These are phyloP conservation scores for Brassica carinata DNA, from an alignment of 345 rosid species.

Conservation along the genomic window DNA sequence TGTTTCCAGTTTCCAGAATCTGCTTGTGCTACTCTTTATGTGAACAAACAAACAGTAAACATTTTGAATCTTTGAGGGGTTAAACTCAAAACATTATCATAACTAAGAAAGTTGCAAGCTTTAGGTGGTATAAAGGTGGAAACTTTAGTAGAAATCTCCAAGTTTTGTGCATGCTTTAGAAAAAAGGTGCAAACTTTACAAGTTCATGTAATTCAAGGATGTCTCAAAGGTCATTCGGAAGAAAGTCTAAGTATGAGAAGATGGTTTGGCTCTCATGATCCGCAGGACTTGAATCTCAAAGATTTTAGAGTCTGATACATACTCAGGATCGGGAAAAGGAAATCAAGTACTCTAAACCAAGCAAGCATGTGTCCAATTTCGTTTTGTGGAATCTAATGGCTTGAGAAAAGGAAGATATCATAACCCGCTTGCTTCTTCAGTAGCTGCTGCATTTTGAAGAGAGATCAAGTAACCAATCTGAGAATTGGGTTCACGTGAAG, in stretches of 20 bases:
- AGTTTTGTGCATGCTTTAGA: not conserved
- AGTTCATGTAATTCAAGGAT: too few species aligned
- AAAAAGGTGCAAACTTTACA: not conserved
- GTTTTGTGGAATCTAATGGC: not conserved
- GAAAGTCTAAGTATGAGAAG: not conserved
- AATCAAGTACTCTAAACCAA: not conserved
- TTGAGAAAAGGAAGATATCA: not conserved
- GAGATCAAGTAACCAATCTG: not conserved
- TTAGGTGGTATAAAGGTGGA: not conserved
- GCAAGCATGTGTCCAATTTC: not conserved
- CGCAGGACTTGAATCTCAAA: not conserved
- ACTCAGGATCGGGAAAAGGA: not conserved
- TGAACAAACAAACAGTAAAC: not conserved
- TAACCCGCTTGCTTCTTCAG: not conserved
- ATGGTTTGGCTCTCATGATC: not conserved
- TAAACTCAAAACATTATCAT: not conserved
- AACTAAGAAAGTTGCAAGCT: not conserved
- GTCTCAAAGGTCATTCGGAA: too few species aligned
- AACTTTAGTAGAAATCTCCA: not conserved
- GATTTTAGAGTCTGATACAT: not conserved
- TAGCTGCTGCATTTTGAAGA: not conserved
- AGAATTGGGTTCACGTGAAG: not conserved
- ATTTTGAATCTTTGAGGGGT: not conserved
- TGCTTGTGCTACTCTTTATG: not conserved
- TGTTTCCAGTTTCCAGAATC: not conserved